A percentile compares a stretch with the other conserved stretches of the same genome.
These are phyloP conservation scores for Talaromyces piceae DNA, from an alignment of 2,329 filamentous ascomycete genomes.

Conservation along the genomic window DNA sequence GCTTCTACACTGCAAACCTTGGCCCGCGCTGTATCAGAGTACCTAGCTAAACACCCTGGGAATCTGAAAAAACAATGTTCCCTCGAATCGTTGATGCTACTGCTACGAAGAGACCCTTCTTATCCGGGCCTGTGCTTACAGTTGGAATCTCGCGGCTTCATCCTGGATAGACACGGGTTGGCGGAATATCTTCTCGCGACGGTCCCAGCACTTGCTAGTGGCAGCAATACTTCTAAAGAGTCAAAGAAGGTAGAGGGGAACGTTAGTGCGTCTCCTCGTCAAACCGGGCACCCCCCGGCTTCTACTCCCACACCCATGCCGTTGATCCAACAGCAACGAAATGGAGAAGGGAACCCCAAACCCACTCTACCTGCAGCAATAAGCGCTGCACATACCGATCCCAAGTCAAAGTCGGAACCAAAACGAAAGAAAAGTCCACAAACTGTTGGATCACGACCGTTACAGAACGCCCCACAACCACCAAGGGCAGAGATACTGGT, in stretches of 20 bases:
- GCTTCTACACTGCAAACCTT: conserved; percentile 40
- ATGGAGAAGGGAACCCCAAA: too few species aligned
- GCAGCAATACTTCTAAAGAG: conserved; percentile 4
- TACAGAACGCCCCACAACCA: not conserved
- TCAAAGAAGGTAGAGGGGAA: conserved; percentile 2
- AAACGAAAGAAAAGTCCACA: not conserved
- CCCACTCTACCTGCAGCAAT: not conserved
- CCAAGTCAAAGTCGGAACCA: not conserved
- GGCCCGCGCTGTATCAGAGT: conserved; percentile 43
- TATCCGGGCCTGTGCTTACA: conserved; percentile 50
- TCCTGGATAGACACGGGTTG: conserved; percentile 46
- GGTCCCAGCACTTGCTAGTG: conserved; percentile 20
- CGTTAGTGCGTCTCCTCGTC: not conserved
- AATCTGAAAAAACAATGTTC: conserved; percentile 36
- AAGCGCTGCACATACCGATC: not conserved
- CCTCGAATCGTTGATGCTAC: conserved; percentile 34
- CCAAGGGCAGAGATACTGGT: not conserved
- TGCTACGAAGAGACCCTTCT: conserved; percentile 48
- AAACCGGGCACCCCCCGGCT: not conserved
- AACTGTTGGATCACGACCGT: not conserved
- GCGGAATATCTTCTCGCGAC: conserved; percentile 41
- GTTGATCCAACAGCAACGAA: not conserved
- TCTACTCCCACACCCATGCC: not conserved
- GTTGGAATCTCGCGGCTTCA: conserved; percentile 44
- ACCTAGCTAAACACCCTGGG: conserved; percentile 35